Evolutionary conservation across 805 yeast species (phyloP).

Genomic region (Kregervanrija pseudodelftensis): DNA sequence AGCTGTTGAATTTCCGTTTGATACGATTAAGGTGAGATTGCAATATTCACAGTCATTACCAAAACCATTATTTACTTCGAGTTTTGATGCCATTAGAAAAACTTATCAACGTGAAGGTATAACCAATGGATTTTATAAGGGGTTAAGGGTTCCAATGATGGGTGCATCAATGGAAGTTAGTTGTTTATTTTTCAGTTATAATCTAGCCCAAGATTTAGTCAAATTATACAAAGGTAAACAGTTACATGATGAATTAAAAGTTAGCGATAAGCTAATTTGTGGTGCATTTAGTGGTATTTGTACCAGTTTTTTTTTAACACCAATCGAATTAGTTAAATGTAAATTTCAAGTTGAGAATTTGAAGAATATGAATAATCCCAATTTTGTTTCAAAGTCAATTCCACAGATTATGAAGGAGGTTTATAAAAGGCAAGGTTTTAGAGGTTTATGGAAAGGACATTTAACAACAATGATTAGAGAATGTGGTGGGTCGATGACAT

Average conservation of each 20-base stretch:
- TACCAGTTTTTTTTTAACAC: constrained; percentile 80
- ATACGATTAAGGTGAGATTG: constrained; percentile 82
- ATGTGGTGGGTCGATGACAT: constrained; percentile 82
- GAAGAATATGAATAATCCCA: constrained; percentile 11
- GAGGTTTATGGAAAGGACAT: constrained; percentile 86
- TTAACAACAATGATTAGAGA: constrained; percentile 76
- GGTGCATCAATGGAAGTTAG: constrained; percentile 93
- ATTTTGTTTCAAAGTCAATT: constrained; percentile 21
- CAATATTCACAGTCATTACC: constrained; percentile 62
- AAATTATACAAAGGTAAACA: constrained; percentile 20
- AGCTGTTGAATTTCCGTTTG: constrained; percentile 84
- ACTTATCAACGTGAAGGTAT: constrained; percentile 68
- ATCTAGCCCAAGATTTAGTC: constrained; percentile 34
- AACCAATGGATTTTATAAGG: constrained; percentile 63
- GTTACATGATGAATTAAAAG: constrained; percentile 14
- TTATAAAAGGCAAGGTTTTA: constrained; percentile 42
- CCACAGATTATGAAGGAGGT: constrained; percentile 35
- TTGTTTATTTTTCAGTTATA: constrained; percentile 63
- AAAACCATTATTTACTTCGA: constrained; percentile 44
- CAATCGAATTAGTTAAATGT: constrained; percentile 88
- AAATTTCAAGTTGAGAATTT: constrained; percentile 65
- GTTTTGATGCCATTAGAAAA: constrained; percentile 56
- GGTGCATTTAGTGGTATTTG: constrained; percentile 81
- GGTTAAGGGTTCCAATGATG: constrained; percentile 71
- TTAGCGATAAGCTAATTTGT: constrained; percentile 37